phyloP scores from a whole-genome alignment of 2,329 filamentous ascomycete species.

The Fusarium nanum region DNA sequence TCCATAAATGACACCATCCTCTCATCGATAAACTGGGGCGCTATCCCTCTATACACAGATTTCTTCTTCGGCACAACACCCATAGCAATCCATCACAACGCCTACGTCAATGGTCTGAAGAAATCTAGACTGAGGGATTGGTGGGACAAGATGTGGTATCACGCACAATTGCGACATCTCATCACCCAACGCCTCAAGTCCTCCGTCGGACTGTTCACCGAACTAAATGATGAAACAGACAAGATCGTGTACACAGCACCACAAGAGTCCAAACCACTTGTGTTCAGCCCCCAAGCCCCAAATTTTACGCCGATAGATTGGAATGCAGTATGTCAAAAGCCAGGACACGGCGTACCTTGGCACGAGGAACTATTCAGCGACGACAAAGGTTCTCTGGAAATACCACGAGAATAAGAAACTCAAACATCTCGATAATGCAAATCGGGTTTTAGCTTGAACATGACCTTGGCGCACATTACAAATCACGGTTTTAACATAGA shows the following conservation, averaged over 20 bases:
- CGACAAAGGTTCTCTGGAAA: slow-evolving; percentile 46
- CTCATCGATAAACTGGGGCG: slow-evolving; percentile 46
- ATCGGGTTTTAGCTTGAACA: too few species aligned
- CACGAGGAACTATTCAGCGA: slow-evolving; percentile 52
- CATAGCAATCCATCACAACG: slow-evolving; percentile 54
- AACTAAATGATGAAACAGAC: background rate
- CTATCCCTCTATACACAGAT: slow-evolving; percentile 52
- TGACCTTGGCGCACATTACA: background rate
- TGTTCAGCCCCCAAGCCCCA: slow-evolving; percentile 42
- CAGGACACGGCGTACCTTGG: slow-evolving; percentile 43
- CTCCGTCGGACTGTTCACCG: slow-evolving; percentile 27
- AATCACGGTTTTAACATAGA: slow-evolving; percentile 2
- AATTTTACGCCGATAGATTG: slow-evolving; percentile 46
- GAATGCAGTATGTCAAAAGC: slow-evolving; percentile 52
- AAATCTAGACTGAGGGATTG: slow-evolving; percentile 49
- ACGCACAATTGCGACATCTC: slow-evolving; percentile 49
- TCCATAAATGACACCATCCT: slow-evolving; percentile 28
- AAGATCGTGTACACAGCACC: slow-evolving; percentile 45
- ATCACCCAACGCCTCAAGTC: slow-evolving; percentile 43
- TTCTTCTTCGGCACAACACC: slow-evolving; percentile 53
- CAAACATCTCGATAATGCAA: background rate
- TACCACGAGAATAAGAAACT: background rate
- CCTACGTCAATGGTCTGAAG: slow-evolving; percentile 51
- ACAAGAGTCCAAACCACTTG: slow-evolving; percentile 23
- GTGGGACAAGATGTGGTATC: slow-evolving; percentile 54